Conservation (phyloP, 2,329 filamentous ascomycete genomes). For the Xylaria sp. region DNA sequence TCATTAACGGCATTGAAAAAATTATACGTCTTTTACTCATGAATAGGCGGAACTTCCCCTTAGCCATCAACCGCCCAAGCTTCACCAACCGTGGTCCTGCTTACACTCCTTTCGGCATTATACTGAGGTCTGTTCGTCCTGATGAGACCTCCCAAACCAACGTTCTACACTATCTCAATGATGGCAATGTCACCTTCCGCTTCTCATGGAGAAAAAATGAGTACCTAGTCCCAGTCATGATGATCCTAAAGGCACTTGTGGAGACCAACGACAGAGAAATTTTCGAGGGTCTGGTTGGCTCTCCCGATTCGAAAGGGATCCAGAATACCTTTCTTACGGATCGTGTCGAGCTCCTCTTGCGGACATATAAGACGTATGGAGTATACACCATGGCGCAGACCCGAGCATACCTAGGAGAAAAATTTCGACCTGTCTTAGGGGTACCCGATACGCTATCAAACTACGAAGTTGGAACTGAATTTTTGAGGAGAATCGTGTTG, state of each 20-base stretch:
- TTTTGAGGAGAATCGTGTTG: conserved; percentile 87
- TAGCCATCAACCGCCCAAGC: conserved; percentile 91
- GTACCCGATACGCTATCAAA: conserved; percentile 86
- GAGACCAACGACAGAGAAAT: conserved; percentile 98
- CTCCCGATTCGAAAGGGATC: conserved; percentile 77
- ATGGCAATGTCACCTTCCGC: conserved; percentile 95
- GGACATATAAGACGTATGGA: conserved; percentile 92
- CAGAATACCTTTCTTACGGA: conserved; percentile 94
- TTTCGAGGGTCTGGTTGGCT: conserved; percentile 90
- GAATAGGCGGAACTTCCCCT: conserved; percentile 90
- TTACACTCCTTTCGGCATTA: conserved; percentile 91
- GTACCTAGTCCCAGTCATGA: conserved; percentile 94
- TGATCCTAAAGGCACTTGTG: conserved; percentile 93
- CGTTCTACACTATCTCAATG: conserved; percentile 92
- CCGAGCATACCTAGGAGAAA: conserved; percentile 85
- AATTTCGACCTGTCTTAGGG: conserved; percentile 88
- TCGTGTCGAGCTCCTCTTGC: conserved; percentile 87
- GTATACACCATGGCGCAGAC: conserved; percentile 85
- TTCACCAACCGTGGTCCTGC: conserved; percentile 87
- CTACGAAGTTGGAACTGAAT: conserved; percentile 90
- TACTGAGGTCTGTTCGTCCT: conserved; percentile 91
- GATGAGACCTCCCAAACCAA: conserved; percentile 99
- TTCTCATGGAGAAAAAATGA: conserved; percentile 99
- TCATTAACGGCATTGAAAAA: conserved; percentile 98
- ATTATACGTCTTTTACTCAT: conserved; percentile 92